A percentile compares a stretch with the other conserved stretches of the same genome.
These are phyloP conservation scores for Cyphellophora europaea DNA, from an alignment of 2,329 filamentous ascomycete genomes.

Conservation along the genomic window DNA sequence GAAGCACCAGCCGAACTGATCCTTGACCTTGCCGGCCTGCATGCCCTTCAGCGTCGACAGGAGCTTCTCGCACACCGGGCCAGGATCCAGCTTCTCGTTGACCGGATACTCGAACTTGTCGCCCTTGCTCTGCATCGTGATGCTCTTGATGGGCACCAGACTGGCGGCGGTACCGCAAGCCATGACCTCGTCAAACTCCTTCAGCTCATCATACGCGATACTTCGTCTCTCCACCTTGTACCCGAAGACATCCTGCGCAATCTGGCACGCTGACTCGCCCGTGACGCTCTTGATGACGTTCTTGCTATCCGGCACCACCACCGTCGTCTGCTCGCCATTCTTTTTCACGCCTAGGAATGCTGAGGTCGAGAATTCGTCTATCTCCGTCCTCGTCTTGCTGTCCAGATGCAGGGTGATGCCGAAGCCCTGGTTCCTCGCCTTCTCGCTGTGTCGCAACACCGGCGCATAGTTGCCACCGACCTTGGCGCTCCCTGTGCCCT, in stretches of 20 bases:
- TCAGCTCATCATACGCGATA: constrained; percentile 52
- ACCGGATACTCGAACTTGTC: constrained; percentile 48
- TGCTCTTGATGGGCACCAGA: constrained; percentile 83
- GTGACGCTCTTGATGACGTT: constrained; percentile 85
- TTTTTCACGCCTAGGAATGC: constrained; percentile 77
- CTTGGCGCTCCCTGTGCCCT: constrained; percentile 86
- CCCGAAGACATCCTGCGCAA: constrained; percentile 62
- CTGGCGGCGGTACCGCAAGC: constrained; percentile 88
- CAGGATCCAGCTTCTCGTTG: constrained; percentile 49
- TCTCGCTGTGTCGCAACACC: constrained; percentile 78
- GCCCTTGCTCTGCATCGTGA: constrained; percentile 57
- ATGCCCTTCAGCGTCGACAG: constrained; percentile 72
- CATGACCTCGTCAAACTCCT: constrained; percentile 66
- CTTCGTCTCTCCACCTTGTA: constrained; percentile 73
- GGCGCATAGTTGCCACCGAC: constrained; percentile 94
- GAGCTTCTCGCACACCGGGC: constrained; percentile 63
- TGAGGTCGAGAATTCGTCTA: constrained; percentile 93
- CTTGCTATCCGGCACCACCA: constrained; percentile 79
- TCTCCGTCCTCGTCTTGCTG: constrained; percentile 69
- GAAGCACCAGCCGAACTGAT: constrained; percentile 63
- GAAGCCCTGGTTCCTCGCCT: constrained; percentile 66
- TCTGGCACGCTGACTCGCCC: constrained; percentile 64
- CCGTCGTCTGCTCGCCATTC: constrained; percentile 46
- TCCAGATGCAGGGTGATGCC: constrained; percentile 95
- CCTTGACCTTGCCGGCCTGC: constrained; percentile 69